A percentile compares a stretch with the other conserved stretches of the same genome.
Evolutionary conservation across 352 stramenopile species (phyloP).

Genomic region (Globisporangium carolinianum): DNA sequence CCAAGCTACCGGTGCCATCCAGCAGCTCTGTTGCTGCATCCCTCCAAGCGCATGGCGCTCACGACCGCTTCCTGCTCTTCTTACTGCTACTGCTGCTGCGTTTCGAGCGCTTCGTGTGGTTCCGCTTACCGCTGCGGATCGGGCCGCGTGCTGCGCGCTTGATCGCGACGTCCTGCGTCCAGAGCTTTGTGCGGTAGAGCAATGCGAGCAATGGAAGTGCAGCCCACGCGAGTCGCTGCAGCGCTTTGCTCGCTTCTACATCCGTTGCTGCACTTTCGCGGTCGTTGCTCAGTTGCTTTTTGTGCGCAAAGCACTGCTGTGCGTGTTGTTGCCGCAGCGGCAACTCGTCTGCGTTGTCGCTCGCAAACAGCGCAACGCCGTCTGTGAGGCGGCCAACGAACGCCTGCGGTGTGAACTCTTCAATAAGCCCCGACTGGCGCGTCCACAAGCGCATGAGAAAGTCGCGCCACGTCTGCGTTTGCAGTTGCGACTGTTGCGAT

Average conservation of each 20-base stretch:
- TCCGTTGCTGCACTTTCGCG: too few species aligned
- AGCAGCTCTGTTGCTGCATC: too few species aligned
- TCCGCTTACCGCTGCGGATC: slow-evolving; percentile 3
- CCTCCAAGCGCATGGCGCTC: too few species aligned
- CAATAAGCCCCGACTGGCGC: slow-evolving; percentile 6
- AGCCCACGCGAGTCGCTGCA: not conserved
- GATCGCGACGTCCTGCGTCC: slow-evolving; percentile 10
- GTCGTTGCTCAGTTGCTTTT: too few species aligned
- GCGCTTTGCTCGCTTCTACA: too few species aligned
- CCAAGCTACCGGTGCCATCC: too few species aligned
- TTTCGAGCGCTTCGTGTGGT: slow-evolving; percentile 3
- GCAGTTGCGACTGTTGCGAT: slow-evolving; percentile 19
- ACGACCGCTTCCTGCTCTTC: slow-evolving; percentile 8
- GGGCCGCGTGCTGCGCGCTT: slow-evolving; percentile 7
- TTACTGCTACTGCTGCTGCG: slow-evolving; percentile 1
- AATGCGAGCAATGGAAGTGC: slow-evolving; percentile 2
- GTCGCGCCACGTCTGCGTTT: slow-evolving; percentile 30
- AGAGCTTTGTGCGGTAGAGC: slow-evolving; percentile 12
- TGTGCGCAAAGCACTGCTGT: too few species aligned
- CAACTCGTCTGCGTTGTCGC: not conserved
- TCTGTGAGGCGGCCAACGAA: slow-evolving; percentile 52
- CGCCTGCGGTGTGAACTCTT: slow-evolving; percentile 64
- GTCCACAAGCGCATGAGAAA: too few species aligned
- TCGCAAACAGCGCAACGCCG: slow-evolving; percentile 22
- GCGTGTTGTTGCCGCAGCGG: too few species aligned